Evolutionary conservation across 805 yeast species (phyloP).

Genomic region (Starmerella ratchasimensis): DNA sequence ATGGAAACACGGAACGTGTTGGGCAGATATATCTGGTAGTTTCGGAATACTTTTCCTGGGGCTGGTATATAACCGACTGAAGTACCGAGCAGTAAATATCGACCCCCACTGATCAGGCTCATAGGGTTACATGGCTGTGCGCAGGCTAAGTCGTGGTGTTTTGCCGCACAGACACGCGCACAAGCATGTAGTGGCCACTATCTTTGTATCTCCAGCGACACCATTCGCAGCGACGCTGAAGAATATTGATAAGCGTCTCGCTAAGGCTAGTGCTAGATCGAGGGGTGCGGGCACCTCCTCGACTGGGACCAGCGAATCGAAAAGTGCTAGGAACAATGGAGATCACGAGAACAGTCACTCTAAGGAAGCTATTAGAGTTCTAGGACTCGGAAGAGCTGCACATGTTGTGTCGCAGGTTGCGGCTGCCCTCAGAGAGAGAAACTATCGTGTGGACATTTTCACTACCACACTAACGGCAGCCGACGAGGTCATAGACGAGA

Average conservation of each 20-base stretch:
- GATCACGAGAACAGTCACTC: too few relatives aligned
- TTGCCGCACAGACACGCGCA: slow-evolving; percentile 4
- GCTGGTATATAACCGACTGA: too few relatives aligned
- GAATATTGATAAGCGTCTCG: slow-evolving; percentile 41
- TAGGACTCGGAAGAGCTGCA: slow-evolving; percentile 68
- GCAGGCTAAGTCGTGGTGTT: slow-evolving; percentile 9
- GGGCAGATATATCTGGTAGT: too few relatives aligned
- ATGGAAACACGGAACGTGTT: too few relatives aligned
- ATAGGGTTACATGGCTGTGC: slow-evolving; percentile 6
- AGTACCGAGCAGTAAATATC: background rate
- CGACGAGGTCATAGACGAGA: slow-evolving; percentile 42
- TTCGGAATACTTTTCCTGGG: too few relatives aligned
- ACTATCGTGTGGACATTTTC: slow-evolving; percentile 40
- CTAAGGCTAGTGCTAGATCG: slow-evolving; percentile 32
- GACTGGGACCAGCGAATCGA: too few relatives aligned
- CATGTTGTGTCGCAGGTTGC: slow-evolving; percentile 52
- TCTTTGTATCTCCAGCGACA: slow-evolving; percentile 49
- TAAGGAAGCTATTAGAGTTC: too few relatives aligned
- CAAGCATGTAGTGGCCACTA: slow-evolving; percentile 9
- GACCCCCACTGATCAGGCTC: too few relatives aligned
- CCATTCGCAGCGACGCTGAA: slow-evolving; percentile 66
- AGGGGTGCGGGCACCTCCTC: slow-evolving; percentile 37
- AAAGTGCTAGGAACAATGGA: too few relatives aligned
- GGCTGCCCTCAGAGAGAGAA: slow-evolving; percentile 39
- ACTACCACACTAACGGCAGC: slow-evolving; percentile 57